Evolutionary conservation across 2,329 filamentous ascomycete genomes (phyloP).

Genomic region (Taxawa tesnikishii): DNA sequence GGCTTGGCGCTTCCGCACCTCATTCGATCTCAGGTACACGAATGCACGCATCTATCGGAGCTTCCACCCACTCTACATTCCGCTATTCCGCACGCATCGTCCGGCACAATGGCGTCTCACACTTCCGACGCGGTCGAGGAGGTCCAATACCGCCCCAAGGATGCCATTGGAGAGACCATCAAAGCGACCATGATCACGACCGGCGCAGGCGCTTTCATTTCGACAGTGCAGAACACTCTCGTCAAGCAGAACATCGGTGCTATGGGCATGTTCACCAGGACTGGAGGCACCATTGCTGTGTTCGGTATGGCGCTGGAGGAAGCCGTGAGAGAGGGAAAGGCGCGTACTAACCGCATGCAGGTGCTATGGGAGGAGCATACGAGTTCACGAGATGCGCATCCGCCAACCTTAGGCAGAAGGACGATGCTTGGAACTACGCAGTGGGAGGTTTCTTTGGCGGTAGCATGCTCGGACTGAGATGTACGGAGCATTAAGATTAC

Average conservation of each 20-base stretch:
- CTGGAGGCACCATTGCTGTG: constrained; percentile 59
- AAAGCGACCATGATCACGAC: constrained; percentile 54
- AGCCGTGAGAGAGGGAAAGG: no score
- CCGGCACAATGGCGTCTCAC: constrained; percentile 34
- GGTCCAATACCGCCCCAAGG: constrained; percentile 54
- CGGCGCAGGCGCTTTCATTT: constrained; percentile 56
- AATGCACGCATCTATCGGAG: neutral
- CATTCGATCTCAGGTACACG: neutral
- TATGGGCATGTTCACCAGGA: constrained; percentile 67
- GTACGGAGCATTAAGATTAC: constrained; percentile 39
- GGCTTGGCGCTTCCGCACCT: neutral
- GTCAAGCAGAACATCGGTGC: constrained; percentile 70
- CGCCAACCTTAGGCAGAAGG: constrained; percentile 75
- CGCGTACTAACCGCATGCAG: no score
- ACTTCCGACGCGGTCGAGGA: constrained; percentile 25
- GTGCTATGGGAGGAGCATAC: constrained; percentile 62
- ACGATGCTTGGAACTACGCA: constrained; percentile 64
- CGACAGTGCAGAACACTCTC: constrained; percentile 77
- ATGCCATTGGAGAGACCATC: constrained; percentile 58
- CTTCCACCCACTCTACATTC: neutral
- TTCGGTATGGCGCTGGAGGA: constrained; percentile 42
- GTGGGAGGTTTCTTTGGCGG: constrained; percentile 69
- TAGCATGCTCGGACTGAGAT: constrained; percentile 55
- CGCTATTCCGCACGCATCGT: constrained; percentile 4
- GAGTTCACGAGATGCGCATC: constrained; percentile 64